Percentiles rank a stretch among this genome's conserved stretches.
Conservation (phyloP, 1,284 basidiomycete species). For the Takashimella tepidaria region DNA sequence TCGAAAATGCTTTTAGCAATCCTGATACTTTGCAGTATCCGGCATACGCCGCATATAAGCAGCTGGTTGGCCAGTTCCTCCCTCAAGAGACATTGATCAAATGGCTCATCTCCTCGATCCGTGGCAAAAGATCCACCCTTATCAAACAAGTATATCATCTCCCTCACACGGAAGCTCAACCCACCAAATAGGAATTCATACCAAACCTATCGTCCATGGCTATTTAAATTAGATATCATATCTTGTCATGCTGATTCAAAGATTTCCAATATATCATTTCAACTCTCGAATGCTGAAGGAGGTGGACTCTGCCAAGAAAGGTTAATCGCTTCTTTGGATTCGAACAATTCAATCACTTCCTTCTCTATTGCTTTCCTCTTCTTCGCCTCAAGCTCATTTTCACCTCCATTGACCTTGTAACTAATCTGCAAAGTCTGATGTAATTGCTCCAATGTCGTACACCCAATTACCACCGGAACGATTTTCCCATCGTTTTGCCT, state of each 20-base stretch:
- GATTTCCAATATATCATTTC: too few relatives aligned
- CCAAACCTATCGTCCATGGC: too few relatives aligned
- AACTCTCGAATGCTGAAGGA: constrained; percentile 5
- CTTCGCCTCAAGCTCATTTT: constrained; percentile 35
- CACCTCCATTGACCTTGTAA: constrained; percentile 54
- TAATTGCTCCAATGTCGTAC: constrained; percentile 65
- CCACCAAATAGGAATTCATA: too few relatives aligned
- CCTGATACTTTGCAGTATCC: constrained; percentile 54
- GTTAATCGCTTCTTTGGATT: constrained; percentile 54
- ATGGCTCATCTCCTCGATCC: constrained; percentile 34
- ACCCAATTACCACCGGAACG: constrained; percentile 69
- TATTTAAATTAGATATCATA: too few relatives aligned
- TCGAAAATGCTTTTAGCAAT: neutral
- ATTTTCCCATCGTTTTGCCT: constrained; percentile 34
- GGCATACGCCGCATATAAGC: constrained; percentile 66
- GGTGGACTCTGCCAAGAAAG: constrained; percentile 43
- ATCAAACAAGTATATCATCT: constrained; percentile 4
- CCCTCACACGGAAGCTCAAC: too few relatives aligned
- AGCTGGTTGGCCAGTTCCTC: constrained; percentile 76
- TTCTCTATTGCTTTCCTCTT: constrained; percentile 54
- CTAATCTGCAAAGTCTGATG: constrained; percentile 66
- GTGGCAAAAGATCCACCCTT: constrained; percentile 1
- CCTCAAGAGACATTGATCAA: constrained; percentile 54
- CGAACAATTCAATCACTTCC: constrained; percentile 52
- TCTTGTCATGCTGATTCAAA: too few relatives aligned